These are phyloP conservation scores for Spergularia bocconei DNA, from an alignment of 148 eudicot species.

Conservation along the genomic window DNA sequence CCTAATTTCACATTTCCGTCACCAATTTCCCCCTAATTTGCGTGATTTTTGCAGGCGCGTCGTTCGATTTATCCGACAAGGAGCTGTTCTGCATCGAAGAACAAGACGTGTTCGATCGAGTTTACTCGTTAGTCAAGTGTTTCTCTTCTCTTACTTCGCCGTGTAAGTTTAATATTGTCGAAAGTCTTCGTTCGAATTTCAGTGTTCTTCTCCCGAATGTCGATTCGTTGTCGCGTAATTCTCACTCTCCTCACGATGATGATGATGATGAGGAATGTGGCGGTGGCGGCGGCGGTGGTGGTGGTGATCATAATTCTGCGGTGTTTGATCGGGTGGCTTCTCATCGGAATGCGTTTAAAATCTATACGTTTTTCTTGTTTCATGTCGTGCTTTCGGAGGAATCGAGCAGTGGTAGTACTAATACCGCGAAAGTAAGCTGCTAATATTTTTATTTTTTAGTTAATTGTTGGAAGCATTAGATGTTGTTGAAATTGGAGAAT, in stretches of 20 bases:
- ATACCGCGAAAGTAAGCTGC: constrained; percentile 49
- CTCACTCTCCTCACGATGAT: constrained; percentile 29
- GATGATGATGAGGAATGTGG: constrained; percentile 19
- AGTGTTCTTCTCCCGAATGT: constrained; percentile 89
- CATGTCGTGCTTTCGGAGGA: constrained; percentile 66
- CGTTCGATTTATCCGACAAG: constrained; percentile 74
- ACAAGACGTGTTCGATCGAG: constrained; percentile 79
- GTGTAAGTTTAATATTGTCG: constrained; percentile 68
- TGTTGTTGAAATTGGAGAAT: neutral
- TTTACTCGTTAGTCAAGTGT: constrained; percentile 69
- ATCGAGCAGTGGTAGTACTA: constrained; percentile 31
- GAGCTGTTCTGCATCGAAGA: constrained; percentile 86
- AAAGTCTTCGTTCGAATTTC: constrained; percentile 70
- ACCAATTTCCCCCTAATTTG: neutral
- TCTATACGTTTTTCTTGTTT: constrained; percentile 73
- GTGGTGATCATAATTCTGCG: constrained; percentile 27
- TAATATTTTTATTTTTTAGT: neutral
- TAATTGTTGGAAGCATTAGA: neutral
- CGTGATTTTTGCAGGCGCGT: constrained; percentile 46
- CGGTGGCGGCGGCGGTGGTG: constrained; percentile 21
- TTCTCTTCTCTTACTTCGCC: constrained; percentile 45
- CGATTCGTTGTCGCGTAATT: constrained; percentile 51
- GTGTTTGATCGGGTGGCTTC: constrained; percentile 58
- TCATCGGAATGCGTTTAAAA: constrained; percentile 78
- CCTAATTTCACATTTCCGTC: constrained; percentile 19